Base-by-base conservation (phyloP, 345 rosid species). In the Rhodamnia rubescens region DNA sequence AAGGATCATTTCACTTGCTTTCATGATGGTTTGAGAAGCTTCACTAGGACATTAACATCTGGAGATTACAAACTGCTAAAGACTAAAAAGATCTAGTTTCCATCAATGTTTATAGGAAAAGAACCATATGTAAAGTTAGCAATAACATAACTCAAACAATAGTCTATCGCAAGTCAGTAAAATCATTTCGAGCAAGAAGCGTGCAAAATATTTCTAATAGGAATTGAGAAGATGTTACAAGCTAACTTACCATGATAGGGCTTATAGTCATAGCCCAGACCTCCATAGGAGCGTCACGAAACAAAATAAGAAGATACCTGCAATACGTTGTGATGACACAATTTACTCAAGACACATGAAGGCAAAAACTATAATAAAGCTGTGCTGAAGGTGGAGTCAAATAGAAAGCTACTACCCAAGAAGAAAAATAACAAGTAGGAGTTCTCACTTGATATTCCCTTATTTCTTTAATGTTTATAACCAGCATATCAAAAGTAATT, bases 211-310 rank as follows among this genome's bases (percentile, higher is more conserved):
- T 61, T 61, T 61, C 42, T 82, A 20, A 36, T 42, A 42, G 44
- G 44, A 42, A 42, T 36, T 74, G 75, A 51, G 52, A 49, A 74
- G 74, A 58, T 53, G 32, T 86, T 57, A 86, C 80, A 56, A 74
- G 53, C 86, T n/a, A 85, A 91, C 92, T 88, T 88, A 96, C 99
- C 98, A 97, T 95, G 84, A 97, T 93, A 83, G 99, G 99, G 86
- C 83, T 93, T 89, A 94, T 95, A 80, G 99, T 94, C 99, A 97
- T 96, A 53, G 98, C 99, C 99, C 99, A 97, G 86, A 96, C 99
- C 91, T 97, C 99, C 87, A 96, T 98, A 61, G 98, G 99, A 36
- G 40, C 40, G 3, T 36, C 40, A 36, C 40, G 40, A 7, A 97
- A 97, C 92, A 97, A 91, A 91, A 97, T 94, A 86, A 97, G 92